Evolutionary conservation across 495 filamentous ascomycete genomes (phyloP).

Genomic region (Glarea lozoyensis): DNA sequence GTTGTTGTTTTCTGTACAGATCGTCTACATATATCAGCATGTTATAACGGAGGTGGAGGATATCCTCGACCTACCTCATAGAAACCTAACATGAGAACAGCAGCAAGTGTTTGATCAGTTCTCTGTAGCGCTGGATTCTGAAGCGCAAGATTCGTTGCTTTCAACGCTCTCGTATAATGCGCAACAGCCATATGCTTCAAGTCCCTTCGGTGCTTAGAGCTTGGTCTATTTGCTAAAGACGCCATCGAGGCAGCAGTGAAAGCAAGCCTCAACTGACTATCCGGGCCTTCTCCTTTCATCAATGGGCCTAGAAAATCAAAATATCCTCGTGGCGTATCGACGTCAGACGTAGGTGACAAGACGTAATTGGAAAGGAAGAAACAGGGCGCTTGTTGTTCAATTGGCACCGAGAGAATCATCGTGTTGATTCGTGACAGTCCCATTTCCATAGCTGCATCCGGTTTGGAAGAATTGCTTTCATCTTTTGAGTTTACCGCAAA

Average conservation of each 20-base stretch:
- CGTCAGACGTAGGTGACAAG: constrained; percentile 29
- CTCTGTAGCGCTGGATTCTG: constrained; percentile 35
- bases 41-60: background rate
- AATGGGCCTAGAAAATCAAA: constrained; percentile 49
- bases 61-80: constrained; percentile 45
- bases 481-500: background rate
- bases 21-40: constrained; percentile 22
- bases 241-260: constrained; percentile 55
- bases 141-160: constrained; percentile 43
- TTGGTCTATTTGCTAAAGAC: constrained; percentile 36
- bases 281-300: constrained; percentile 34
- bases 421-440: constrained; percentile 1
- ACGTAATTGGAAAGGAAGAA: constrained; percentile 49
- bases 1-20: constrained; percentile 35
- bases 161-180: constrained; percentile 43
- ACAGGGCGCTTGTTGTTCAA: constrained; percentile 41
- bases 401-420: constrained; percentile 22
- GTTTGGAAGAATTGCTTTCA: background rate
- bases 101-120: constrained; percentile 49
- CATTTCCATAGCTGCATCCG: constrained; percentile 7
- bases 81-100: constrained; percentile 52
- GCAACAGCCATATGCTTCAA: constrained; percentile 24
- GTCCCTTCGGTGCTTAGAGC: constrained; percentile 20
- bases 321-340: constrained; percentile 36
- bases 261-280: constrained; percentile 42